phyloP scores from a whole-genome alignment of 257 asterid genomes.

The Sherardia arvensis region DNA sequence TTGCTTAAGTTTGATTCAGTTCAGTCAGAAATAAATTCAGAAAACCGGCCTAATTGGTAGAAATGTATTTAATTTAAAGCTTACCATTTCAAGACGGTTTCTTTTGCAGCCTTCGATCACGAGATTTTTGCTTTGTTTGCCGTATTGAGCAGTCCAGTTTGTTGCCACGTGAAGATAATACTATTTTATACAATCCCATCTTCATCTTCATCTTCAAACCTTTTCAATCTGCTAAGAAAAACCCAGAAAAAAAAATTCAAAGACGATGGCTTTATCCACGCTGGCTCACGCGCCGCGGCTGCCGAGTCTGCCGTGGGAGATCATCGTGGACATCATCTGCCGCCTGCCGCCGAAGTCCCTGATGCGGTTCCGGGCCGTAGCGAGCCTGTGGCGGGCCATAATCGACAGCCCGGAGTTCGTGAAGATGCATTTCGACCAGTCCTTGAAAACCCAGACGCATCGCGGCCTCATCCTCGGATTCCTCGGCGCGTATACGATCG shows the following conservation, averaged over 20 bases:
- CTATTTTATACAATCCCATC: neutral
- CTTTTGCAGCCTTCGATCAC: neutral
- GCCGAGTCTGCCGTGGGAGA: conserved; percentile 25
- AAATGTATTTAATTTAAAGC: neutral
- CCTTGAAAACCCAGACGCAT: conserved; percentile 18
- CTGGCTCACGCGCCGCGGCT: neutral
- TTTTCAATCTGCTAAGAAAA: neutral
- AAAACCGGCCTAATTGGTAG: too few relatives aligned
- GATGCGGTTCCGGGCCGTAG: conserved; percentile 41
- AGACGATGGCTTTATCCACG: neutral
- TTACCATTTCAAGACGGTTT: neutral
- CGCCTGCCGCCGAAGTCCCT: conserved; percentile 50
- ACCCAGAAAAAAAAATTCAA: neutral
- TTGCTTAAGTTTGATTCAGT: too few relatives aligned
- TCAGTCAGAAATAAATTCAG: too few relatives aligned
- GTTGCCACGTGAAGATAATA: neutral
- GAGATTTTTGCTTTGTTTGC: neutral
- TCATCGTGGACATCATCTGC: conserved; percentile 36
- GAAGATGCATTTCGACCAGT: conserved; percentile 31
- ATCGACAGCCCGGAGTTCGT: conserved; percentile 40
- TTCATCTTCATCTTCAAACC: neutral
- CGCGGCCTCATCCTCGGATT: conserved; percentile 35
- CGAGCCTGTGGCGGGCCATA: conserved; percentile 32
- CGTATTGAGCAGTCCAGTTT: neutral
- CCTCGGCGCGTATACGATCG: conserved; percentile 10